Percentiles rank a stretch among this genome's conserved stretches.
Evolutionary conservation across 2,329 filamentous ascomycete species (phyloP).

Genomic region (Colletotrichum sp.): DNA sequence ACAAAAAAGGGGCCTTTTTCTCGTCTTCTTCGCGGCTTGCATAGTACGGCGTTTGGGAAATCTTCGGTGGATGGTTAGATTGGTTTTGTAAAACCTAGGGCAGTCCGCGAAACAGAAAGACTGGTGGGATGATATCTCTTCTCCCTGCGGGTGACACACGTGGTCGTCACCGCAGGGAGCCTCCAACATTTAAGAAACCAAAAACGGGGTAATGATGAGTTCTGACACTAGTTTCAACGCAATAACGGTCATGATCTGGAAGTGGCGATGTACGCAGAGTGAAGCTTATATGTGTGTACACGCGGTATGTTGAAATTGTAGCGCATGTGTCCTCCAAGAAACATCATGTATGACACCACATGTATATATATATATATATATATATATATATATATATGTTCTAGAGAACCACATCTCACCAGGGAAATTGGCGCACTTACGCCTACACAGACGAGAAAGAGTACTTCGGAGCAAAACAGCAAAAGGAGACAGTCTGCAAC

Average conservation of each 20-base stretch:
- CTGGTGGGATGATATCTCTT: slow-evolving; percentile 15
- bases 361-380: too few relatives aligned
- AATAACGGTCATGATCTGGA: slow-evolving; percentile 6
- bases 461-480: neutral
- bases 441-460: neutral
- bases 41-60: slow-evolving; percentile 46
- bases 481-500: neutral
- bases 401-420: neutral
- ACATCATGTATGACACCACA: neutral
- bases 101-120: slow-evolving; percentile 19
- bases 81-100: slow-evolving; percentile 24
- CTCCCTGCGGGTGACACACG: neutral
- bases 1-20: slow-evolving; percentile 10
- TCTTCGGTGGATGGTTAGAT: slow-evolving; percentile 23
- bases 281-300: neutral
- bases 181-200: slow-evolving; percentile 10
- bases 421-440: neutral
- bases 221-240: slow-evolving; percentile 10
- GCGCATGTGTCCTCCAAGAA: neutral
- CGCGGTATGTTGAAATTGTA: neutral
- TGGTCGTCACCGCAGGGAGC: neutral
- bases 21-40: slow-evolving; percentile 40
- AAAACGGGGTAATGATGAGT: slow-evolving; percentile 18
- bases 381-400: too few relatives aligned
- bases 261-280: neutral